Conservation (phyloP, 2,329 filamentous ascomycete genomes). For the Ceratocystis harringtonii region DNA sequence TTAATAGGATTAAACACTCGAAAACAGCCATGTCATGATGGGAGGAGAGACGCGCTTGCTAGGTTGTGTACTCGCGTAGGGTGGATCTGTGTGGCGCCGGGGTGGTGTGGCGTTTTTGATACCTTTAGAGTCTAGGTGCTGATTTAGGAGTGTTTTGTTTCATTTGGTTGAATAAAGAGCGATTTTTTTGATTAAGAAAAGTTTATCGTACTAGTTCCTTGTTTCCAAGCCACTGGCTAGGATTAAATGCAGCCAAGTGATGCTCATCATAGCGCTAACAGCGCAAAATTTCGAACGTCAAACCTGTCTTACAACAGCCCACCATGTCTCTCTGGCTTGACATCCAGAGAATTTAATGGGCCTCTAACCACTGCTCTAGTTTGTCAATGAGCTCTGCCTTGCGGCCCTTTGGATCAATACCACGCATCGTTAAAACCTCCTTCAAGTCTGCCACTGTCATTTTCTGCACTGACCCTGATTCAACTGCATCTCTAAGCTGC, state of each 20-base stretch:
- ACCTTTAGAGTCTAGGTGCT: not conserved
- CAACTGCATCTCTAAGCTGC: conserved; percentile 32
- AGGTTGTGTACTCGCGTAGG: not conserved
- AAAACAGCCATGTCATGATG: not conserved
- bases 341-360: conserved; percentile 16
- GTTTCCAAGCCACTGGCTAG: not conserved
- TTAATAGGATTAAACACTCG: not conserved
- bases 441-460: conserved; percentile 41
- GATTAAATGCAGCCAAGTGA: not conserved
- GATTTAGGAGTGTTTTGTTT: too few relatives aligned
- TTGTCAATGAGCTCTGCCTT: conserved; percentile 42
- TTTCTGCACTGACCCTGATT: conserved; percentile 34
- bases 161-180: not conserved
- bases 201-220: not conserved
- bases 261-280: not conserved
- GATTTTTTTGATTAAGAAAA: not conserved
- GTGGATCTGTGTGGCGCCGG: not conserved
- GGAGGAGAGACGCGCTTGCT: not conserved
- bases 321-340: not conserved
- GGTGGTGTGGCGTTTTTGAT: conserved; percentile 2
- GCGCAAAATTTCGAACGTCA: not conserved
- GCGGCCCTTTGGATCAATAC: conserved; percentile 34
- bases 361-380: conserved; percentile 42
- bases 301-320: too few relatives aligned
- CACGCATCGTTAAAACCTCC: conserved; percentile 33